Evolutionary conservation across 2,329 filamentous ascomycete genomes (phyloP), one percentile per base, ranked within the genome.

Genomic region (Hortaea werneckii): DNA sequence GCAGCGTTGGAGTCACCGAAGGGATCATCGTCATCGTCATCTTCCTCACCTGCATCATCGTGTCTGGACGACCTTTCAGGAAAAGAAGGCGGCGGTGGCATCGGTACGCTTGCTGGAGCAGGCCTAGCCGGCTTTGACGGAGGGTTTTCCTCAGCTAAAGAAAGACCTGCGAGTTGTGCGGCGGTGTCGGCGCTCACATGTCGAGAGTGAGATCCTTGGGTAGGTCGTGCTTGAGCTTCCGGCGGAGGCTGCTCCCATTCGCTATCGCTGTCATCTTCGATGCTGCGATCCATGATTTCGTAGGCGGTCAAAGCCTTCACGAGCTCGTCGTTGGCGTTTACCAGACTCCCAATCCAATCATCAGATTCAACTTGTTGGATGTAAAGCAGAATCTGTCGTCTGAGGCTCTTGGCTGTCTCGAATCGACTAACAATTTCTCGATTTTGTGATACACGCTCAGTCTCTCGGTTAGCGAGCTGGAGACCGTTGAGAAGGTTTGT

Each of bases 271-370:
- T 83, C 79, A 51, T 82, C 78, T 53, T 87, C 84, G 52, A 90
- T 85, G 41, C 85, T 88, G 50, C 83, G 81, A 62, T 98, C 90
- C 52, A 96, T 78, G 56, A 95, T 86, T 66, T 96, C 90, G 60
- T 88, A 98, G 0, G 88, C 85, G 79, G 94, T 95, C 47, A 98
- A 75, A 1, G 89, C 87, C 50, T 83, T 83, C 37, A 96, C 86
- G n/a, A 98, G 81, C 65, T 94, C 86, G 58, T 98, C 92, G 58
- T 98, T 96, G 53, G 90, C 89, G 58, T 92, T 87, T 12, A 98
- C 80, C 4, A 98, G 75, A 50, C 87, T 83, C 37, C 90, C 92
- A 6, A 98, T 81, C 75, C 85, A 95, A 59, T 96, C 82, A 60
- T 96, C 90, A 6, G 81, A 83, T 62, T 95, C 87, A 9, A 96